Percentiles rank a stretch among this genome's conserved stretches.
phyloP scores from a whole-genome alignment of 1,284 basidiomycete genomes.

The Microbotryum silenes-acaulis region DNA sequence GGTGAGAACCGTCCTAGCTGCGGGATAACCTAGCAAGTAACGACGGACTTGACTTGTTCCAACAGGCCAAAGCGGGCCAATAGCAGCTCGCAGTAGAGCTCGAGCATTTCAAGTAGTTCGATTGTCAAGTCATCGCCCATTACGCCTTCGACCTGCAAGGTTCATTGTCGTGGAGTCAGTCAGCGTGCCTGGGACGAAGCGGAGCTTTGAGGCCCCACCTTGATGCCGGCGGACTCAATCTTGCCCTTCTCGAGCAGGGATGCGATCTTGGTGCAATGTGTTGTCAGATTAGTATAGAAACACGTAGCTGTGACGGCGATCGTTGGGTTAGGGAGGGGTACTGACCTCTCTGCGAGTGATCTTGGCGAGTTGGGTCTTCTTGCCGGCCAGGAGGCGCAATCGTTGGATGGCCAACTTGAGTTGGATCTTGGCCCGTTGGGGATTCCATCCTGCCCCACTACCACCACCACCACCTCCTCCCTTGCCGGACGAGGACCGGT shows the following conservation, averaged over 20 bases:
- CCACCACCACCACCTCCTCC: too few relatives aligned
- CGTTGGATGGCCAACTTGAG: slow-evolving; percentile 80
- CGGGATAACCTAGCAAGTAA: too few relatives aligned
- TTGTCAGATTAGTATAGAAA: slow-evolving; percentile 42
- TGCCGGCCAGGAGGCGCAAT: slow-evolving; percentile 79
- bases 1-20: neutral
- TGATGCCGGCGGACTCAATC: slow-evolving; percentile 72
- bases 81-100: slow-evolving; percentile 82
- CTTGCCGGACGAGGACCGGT: too few relatives aligned
- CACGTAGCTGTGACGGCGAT: too few relatives aligned
- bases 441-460: too few relatives aligned
- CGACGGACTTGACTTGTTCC: slow-evolving; percentile 60
- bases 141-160: slow-evolving; percentile 45
- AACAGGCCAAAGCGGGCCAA: slow-evolving; percentile 84
- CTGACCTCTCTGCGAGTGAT: slow-evolving; percentile 46
- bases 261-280: slow-evolving; percentile 51
- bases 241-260: slow-evolving; percentile 68
- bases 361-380: slow-evolving; percentile 88
- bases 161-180: slow-evolving; percentile 37
- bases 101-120: slow-evolving; percentile 81
- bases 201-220: slow-evolving; percentile 48
- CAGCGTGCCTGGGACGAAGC: too few relatives aligned
- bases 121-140: slow-evolving; percentile 78
- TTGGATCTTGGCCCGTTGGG: neutral
- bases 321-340: too few relatives aligned